Conservation (phyloP, 495 filamentous ascomycete genomes). For the Xylaria scruposa region DNA sequence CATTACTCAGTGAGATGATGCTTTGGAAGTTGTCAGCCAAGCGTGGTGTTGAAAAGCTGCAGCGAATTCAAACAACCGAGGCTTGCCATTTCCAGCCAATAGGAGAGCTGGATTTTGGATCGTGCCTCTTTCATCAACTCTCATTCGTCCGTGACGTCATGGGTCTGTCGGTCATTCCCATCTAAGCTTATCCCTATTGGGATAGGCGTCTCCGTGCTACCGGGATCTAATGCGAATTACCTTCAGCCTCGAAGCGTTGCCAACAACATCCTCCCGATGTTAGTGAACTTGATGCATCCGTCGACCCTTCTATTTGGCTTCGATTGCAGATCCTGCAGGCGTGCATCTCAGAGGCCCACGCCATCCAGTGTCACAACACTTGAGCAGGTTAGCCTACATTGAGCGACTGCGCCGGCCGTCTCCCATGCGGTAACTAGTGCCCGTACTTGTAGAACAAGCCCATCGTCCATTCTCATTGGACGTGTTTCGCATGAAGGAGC, state of each 20-base stretch:
- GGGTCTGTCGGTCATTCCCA: neutral
- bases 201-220: conserved; percentile 8
- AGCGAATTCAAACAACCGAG: neutral
- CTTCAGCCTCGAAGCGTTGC: conserved; percentile 6
- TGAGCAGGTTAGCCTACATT: conserved; percentile 8
- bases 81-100: conserved; percentile 26
- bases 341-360: neutral
- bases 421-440: neutral
- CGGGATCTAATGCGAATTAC: neutral
- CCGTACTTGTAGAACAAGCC: neutral
- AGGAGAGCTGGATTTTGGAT: conserved; percentile 30
- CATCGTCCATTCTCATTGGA: conserved; percentile 5
- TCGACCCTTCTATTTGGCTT: conserved; percentile 16
- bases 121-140: conserved; percentile 36
- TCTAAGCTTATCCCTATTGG: neutral
- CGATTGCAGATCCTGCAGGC: conserved; percentile 20
- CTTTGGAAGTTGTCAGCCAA: neutral
- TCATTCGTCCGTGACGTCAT: conserved; percentile 38
- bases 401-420: neutral
- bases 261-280: conserved; percentile 4
- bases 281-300: neutral
- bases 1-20: neutral
- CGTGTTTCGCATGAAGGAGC: too few species aligned
- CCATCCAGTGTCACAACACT: neutral
- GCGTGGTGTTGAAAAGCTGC: neutral